Evolutionary conservation across 371 early-diverging fungal species (phyloP), one percentile per base, ranked within the genome.

Genomic region (Capillidium heterosporum): DNA sequence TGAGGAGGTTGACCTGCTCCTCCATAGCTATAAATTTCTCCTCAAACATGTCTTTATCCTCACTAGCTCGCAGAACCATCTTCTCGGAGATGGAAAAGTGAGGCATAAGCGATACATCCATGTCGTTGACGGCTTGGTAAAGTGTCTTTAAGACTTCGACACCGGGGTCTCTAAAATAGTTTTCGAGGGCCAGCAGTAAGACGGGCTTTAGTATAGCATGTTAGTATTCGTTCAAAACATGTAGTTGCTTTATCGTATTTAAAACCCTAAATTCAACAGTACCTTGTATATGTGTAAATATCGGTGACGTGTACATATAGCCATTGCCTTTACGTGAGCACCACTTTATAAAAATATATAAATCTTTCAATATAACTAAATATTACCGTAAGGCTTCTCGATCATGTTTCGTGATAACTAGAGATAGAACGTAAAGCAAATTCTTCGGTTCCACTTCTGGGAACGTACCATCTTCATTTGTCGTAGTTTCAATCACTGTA

Each of bases 261-360:
- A 28, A 11, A 19, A 44, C 32, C 17, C 24, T 35, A 47, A 32
- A n/a, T 50, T 32, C 13, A 4, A 55, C 19, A 47, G 46, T 72
- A 84, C 92, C 78, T 90, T 91, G 71, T 90, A 94, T 3, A 90
- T 87, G 64, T 92, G 90, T 29, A 94, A 72, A 67, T 84, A 92
- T 57, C 81, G 85, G 63, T 89, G 84, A 29, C 78, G 72, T 1
- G 91, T 87, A 61, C 89, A 87, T 40, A 95, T 82, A 1, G 96
- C 92, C 85, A 95, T 85, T 0, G 94, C 91, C 63, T 91, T 93
- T 23, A 92, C 90, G 48, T 78, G 71, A 0, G 93, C 93, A 32
- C 93, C 93, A 65, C 91, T 78, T 52, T 31, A 11, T 3, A 51
- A 48, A 26, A 11, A 15, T 32, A 19, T 11, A 44, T 32, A 21